Evolutionary conservation across 2,329 filamentous ascomycete species (phyloP).

Genomic region (Pyricularia grisea): DNA sequence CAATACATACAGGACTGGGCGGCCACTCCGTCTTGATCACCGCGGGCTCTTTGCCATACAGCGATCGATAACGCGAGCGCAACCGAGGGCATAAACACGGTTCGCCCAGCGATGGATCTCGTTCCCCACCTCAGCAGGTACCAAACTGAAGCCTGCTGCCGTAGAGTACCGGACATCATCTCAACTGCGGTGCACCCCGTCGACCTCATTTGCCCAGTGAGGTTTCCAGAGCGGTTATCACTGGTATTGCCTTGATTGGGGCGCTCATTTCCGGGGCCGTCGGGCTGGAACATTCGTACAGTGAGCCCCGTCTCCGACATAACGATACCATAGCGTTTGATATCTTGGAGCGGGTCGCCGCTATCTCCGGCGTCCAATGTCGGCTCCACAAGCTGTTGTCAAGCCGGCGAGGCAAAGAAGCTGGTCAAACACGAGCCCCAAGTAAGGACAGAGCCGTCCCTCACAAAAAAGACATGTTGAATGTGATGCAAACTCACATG

Average conservation of each 20-base stretch:
- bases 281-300: not conserved
- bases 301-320: not conserved
- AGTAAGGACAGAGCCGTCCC: not conserved
- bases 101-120: constrained; percentile 3
- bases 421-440: constrained; percentile 7
- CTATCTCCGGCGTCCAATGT: not conserved
- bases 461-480: too few relatives aligned
- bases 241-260: not conserved
- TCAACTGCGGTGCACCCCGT: not conserved
- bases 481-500: too few relatives aligned
- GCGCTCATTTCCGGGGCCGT: not conserved
- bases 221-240: not conserved
- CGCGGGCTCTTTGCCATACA: not conserved
- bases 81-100: not conserved
- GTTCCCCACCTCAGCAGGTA: not conserved
- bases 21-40: not conserved
- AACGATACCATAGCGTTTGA: not conserved
- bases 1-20: too few relatives aligned
- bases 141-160: not conserved
- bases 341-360: not conserved
- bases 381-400: too few relatives aligned
- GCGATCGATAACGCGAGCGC: not conserved
- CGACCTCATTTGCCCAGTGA: not conserved
- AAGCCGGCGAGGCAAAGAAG: constrained; percentile 7
- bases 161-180: not conserved